Evolutionary conservation across 352 stramenopile species (phyloP), one percentile per base, ranked within the genome.

Genomic region (Thalassiosira hispida): DNA sequence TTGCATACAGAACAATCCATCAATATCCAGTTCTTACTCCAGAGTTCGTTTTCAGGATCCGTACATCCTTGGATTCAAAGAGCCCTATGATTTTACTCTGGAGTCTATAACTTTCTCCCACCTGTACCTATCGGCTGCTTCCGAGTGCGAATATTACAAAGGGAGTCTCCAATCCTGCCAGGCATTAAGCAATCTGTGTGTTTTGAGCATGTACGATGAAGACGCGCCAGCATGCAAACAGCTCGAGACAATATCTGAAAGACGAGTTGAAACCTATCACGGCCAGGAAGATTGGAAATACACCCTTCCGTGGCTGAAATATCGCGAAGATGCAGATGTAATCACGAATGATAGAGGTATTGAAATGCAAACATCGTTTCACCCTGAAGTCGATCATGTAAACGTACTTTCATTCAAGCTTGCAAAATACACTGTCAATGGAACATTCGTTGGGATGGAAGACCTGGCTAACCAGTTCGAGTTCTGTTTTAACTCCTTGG

Each of bases 131-230:
- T 71, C 91, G 33, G 89, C 92, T 5, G 90, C 91, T 14, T 91
- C 74, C n/a, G 84, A 90, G 1, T 98, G 96, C 60, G 96, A 96
- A 75, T 97, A 95, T 70, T 97, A 97, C 74, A 76, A 88, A 40
- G 69, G 77, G 22, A 88, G 95, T 46, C 90, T 90, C 18, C 66
- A 47, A 31, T 94, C 92, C 57, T 98, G 96, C 62, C 95, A 98
- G 75, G 83, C 87, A 3, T 88, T 98, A 4, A 93, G 92, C 9
- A 98, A 98, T 72, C 70, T 98, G 12, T 98, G 96, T 61, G 95
- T 97, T 6, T 73, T 98, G n/a, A 92, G 96, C 66, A 91, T 97
- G 72, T 97, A 98, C 67, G 80, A 92, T 23, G 71, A 90, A 20
- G 73, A 77, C 0, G 68, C 85, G 4, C 52, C 87, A 5, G 89